Evolutionary conservation across 441 rosid genomes (phyloP).

Genomic region (Macaranga tanarius): DNA sequence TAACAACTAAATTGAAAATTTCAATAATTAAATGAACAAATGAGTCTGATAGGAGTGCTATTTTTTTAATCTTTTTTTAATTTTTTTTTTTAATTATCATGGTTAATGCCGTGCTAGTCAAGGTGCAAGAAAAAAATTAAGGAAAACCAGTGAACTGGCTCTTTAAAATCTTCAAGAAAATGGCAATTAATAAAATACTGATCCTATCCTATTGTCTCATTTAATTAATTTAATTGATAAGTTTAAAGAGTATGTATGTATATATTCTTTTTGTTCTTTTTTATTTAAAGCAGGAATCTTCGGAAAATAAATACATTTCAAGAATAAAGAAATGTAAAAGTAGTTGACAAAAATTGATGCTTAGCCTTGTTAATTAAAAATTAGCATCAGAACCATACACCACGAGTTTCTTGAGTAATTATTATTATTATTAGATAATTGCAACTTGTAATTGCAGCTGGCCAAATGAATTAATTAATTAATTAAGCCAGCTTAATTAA

Average conservation of each 20-base stretch:
- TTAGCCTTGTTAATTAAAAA: neutral
- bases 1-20: no score
- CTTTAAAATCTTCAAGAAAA: no score
- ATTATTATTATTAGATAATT: neutral
- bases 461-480: neutral
- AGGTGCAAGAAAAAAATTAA: no score
- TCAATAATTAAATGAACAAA: no score
- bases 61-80: no score
- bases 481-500: neutral
- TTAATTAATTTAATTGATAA: neutral
- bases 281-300: slow-evolving; percentile 10
- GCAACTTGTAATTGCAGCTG: slow-evolving; percentile 9
- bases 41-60: no score
- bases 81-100: no score
- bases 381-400: neutral
- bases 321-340: slow-evolving; percentile 9
- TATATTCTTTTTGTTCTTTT: neutral
- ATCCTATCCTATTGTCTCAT: no score
- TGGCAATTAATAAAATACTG: no score
- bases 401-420: slow-evolving; percentile 2
- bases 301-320: neutral
- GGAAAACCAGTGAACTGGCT: no score
- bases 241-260: neutral
- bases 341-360: neutral
- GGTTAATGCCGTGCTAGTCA: no score